These are phyloP conservation scores for Rhodotorula diobovata DNA, from an alignment of 768 basidiomycete species.

Conservation along the genomic window DNA sequence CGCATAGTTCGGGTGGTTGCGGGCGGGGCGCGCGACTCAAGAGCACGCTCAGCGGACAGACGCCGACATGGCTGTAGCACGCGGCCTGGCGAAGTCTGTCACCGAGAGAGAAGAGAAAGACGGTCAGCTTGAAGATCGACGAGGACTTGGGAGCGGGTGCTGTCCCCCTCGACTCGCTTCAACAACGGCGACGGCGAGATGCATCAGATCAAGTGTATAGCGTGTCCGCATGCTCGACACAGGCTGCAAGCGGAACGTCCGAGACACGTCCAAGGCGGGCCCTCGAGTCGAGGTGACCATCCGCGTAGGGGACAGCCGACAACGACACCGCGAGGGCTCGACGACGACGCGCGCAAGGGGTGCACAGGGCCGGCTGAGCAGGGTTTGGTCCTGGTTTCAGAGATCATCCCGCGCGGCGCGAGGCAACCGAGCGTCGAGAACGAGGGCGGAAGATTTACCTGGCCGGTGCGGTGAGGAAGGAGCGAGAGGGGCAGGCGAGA, in stretches of 20 bases:
- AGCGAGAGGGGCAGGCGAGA: background rate
- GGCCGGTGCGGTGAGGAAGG: background rate
- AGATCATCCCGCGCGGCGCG: background rate
- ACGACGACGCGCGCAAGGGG: background rate
- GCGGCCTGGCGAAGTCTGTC: too few species aligned
- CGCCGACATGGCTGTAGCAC: too few species aligned
- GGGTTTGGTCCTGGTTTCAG: background rate
- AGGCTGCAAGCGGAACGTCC: background rate
- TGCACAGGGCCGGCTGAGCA: background rate
- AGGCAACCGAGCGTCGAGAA: too few species aligned
- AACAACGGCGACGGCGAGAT: background rate
- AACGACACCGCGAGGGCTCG: too few species aligned
- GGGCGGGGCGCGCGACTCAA: too few species aligned
- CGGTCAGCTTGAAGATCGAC: background rate
- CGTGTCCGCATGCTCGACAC: constrained; percentile 14
- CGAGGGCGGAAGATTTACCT: constrained; percentile 1
- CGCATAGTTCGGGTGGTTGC: too few species aligned
- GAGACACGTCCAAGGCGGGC: background rate
- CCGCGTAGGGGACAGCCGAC: background rate
- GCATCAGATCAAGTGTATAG: constrained; percentile 20
- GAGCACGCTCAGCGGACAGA: too few species aligned
- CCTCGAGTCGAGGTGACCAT: background rate
- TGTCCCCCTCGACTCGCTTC: too few species aligned
- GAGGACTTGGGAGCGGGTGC: background rate
- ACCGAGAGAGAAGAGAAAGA: too few species aligned